These are phyloP conservation scores for Lachnellula hyalina DNA, from an alignment of 2,329 filamentous ascomycete genomes.

Conservation along the genomic window DNA sequence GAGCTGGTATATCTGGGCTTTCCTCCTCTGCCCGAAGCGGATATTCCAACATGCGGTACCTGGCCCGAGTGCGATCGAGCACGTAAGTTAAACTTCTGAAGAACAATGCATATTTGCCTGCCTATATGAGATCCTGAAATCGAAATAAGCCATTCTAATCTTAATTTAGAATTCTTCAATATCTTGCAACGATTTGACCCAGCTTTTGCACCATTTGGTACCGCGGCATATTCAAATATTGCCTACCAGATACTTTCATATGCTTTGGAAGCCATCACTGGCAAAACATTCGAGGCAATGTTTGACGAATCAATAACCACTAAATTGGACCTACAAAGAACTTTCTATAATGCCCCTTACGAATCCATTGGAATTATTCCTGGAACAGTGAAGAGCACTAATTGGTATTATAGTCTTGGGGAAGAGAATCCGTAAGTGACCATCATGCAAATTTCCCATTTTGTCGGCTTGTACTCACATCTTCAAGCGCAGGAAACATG, in stretches of 20 bases:
- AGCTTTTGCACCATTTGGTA: slow-evolving; percentile 1
- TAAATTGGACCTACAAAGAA: neutral
- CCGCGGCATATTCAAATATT: slow-evolving; percentile 3
- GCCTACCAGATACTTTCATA: slow-evolving; percentile 3
- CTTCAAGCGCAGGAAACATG: slow-evolving; percentile 31
- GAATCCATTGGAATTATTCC: slow-evolving; percentile 2
- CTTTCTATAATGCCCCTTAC: neutral
- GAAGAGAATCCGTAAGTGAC: slow-evolving; percentile 3
- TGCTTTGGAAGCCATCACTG: slow-evolving; percentile 4
- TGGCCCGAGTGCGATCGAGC: slow-evolving; percentile 1
- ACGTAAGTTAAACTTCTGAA: neutral
- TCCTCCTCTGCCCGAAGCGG: neutral
- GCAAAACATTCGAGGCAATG: neutral
- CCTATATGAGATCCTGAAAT: too few relatives aligned
- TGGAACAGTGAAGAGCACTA: neutral
- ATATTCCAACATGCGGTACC: neutral
- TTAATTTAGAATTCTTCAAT: slow-evolving; percentile 1
- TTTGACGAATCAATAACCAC: neutral
- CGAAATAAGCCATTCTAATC: too few relatives aligned
- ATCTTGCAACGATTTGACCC: neutral
- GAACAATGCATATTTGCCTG: too few relatives aligned
- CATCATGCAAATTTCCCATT: neutral
- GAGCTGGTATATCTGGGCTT: neutral
- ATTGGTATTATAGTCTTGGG: slow-evolving; percentile 1
- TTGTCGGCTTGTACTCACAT: neutral